Percentiles rank a stretch among this genome's conserved stretches.
These are phyloP conservation scores for Trichophyton simii DNA, from an alignment of 2,329 filamentous ascomycete species.

Conservation along the genomic window DNA sequence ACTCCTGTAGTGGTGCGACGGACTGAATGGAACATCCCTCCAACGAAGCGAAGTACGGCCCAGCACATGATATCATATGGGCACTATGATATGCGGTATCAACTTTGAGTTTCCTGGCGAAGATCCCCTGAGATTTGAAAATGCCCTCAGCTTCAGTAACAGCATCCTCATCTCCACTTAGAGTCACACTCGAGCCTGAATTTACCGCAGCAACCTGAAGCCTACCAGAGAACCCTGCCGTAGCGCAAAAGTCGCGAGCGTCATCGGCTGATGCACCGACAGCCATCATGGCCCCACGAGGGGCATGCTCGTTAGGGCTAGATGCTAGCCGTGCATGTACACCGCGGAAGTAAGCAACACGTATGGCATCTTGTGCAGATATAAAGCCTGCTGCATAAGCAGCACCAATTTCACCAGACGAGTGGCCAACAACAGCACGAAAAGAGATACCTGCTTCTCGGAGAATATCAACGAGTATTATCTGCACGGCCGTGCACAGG, in stretches of 20 bases:
- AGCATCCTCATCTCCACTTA: slow-evolving; percentile 32
- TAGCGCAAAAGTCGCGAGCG: slow-evolving; percentile 20
- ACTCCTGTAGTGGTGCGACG: neutral
- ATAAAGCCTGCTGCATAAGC: slow-evolving; percentile 40
- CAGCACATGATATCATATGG: slow-evolving; percentile 24
- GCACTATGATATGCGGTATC: slow-evolving; percentile 35
- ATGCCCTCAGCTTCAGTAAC: slow-evolving; percentile 22
- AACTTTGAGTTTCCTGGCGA: slow-evolving; percentile 30
- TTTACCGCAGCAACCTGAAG: slow-evolving; percentile 29
- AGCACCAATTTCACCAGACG: slow-evolving; percentile 39
- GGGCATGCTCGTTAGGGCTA: neutral
- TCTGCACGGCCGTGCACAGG: slow-evolving; percentile 14
- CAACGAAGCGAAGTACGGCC: slow-evolving; percentile 12
- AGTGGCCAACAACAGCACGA: slow-evolving; percentile 34
- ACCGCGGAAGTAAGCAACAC: slow-evolving; percentile 36
- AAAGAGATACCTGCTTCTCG: slow-evolving; percentile 22
- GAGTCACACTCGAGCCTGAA: slow-evolving; percentile 30
- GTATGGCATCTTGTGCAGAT: slow-evolving; percentile 31
- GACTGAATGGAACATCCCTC: slow-evolving; percentile 2
- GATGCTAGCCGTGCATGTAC: slow-evolving; percentile 18
- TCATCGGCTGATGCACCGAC: slow-evolving; percentile 30
- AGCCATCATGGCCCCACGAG: slow-evolving; percentile 38
- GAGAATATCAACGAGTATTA: slow-evolving; percentile 11
- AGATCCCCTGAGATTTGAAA: slow-evolving; percentile 26
- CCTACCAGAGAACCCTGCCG: slow-evolving; percentile 18